Base-by-base conservation (phyloP, 768 basidiomycete genomes). In the Leccinum olivaceopallidum region DNA sequence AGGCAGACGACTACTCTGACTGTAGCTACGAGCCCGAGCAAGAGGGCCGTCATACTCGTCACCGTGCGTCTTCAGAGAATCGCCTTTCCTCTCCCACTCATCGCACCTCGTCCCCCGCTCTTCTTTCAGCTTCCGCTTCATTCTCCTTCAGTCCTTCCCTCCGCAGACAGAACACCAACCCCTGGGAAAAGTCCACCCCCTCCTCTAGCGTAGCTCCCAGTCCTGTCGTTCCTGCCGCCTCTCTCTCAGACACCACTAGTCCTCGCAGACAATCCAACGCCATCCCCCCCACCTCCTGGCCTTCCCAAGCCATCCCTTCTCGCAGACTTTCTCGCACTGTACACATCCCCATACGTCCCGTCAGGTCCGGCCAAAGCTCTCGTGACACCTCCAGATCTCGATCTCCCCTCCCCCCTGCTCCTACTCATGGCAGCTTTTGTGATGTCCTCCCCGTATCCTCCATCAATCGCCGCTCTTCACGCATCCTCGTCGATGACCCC, bases 361-460 rank as follows among this genome's bases (percentile, higher is more conserved):
- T 85, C 53, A 86, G 79, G 57, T 94, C 93, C 57, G 87, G 85
- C 32, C 87, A 89, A 65, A 92, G 89, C 70, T 98, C 96, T 22
- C 90, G 96, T 36, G 97, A 95, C 9, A 94, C 91, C 20, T 98
- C 96, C 57, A 88, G 95, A 51, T 98, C 96, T 6, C 85, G 95
- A 47, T 98, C 97, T 0, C 95, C 95, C 1, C 81, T 97, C 56
- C 94, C 94, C 10, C 84, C 87, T 42, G 68, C 83, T 59, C 81
- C 86, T 58, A 82, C 81, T 4, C 88, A 88, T 74, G 75, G 80
- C 62, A 86, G 83, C 72, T 89, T 89, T 64, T 82, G 86, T 6
- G 85, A 89, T 55, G 76, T 83, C 5, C 73, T 79, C 59, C 68
- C 71, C 4, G 54, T 75, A 20, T 77, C 82, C 24, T 73, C 81